Evolutionary conservation across 768 basidiomycete genomes (phyloP), one percentile per base, ranked within the genome.

Genomic region (Amanita polypyramis): DNA sequence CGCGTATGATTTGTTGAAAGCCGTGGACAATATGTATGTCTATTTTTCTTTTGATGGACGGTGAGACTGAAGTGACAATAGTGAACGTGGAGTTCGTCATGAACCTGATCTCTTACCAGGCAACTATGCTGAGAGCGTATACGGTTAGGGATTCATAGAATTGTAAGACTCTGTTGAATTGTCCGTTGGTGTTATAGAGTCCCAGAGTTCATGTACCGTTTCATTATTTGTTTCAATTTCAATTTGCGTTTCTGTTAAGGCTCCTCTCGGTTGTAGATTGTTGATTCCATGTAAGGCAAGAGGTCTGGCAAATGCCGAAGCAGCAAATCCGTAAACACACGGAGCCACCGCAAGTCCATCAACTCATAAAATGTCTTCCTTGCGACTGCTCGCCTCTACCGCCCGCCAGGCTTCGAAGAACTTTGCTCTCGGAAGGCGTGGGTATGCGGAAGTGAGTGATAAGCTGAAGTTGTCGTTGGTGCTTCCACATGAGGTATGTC

Each of bases 391-490:
- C 53, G 70, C 80, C 55, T 70, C 79, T 63, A 76, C 72, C 57
- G 73, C 76, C 56, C 77, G 81, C 61, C 79, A 76, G 51, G 74
- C 68, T 55, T 75, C 80, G 15, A 66, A 71, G 29, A 60, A 69
- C 11, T 64, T 81, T 50, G 60, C 70, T 37, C 56, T 78, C 29
- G 77, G 75, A 52, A 72, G 80, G 55, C 81, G 95, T 62, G 88
- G 90, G 35, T 98, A 98, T 65, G 95, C 95, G 43, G 95, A 95
- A 63, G 86, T 75, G 43, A 76, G 77, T 39, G 89, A 90, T 68
- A 94, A 91, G 70, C 82, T 99, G 54, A 87, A 84, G 58, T 82
- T 99, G 51, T 91, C 92, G 15, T 75, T 99, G 58, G 88, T 87
- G 45, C 81, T 99, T 50, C 96, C 96, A 45, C 94, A 98, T 70